phyloP scores from a whole-genome alignment of 83 land plant species.

The Thuja plicata region DNA sequence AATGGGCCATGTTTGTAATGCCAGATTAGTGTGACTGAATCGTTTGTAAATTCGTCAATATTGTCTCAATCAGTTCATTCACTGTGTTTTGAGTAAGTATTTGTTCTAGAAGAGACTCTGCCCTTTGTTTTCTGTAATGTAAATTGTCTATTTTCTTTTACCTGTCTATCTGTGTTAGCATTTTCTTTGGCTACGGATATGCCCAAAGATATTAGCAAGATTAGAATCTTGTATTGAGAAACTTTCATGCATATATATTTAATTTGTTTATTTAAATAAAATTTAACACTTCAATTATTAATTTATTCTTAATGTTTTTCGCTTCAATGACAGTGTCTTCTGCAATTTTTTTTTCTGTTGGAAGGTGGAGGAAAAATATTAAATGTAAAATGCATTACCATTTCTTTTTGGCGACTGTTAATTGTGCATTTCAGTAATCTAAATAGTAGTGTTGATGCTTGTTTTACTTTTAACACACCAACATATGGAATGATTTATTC shows the following conservation, averaged over 20 bases:
- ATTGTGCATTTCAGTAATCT: not conserved
- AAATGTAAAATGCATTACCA: not conserved
- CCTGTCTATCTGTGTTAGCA: not conserved
- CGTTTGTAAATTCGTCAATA: constrained; percentile 12
- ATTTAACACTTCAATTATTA: not conserved
- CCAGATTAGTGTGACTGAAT: constrained; percentile 1
- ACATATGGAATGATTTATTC: too few relatives aligned
- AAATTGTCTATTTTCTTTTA: constrained; percentile 1
- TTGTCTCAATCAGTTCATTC: not conserved
- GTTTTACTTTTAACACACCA: too few relatives aligned
- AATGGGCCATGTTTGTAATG: constrained; percentile 1
- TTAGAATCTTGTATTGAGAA: not conserved
- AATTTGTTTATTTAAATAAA: constrained; percentile 3
- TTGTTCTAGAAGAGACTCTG: not conserved
- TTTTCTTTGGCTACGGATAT: not conserved
- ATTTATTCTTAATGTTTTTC: not conserved
- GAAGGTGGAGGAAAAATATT: not conserved
- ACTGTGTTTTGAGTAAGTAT: constrained; percentile 2
- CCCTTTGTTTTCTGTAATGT: not conserved
- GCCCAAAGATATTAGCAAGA: not conserved
- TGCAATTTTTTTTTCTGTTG: not conserved
- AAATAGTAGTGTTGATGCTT: too few relatives aligned
- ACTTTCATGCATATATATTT: not conserved
- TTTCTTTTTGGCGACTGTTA: not conserved
- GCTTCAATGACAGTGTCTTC: not conserved